phyloP scores from a whole-genome alignment of 2,329 filamentous ascomycete species.

The Colletotrichum sp. region DNA sequence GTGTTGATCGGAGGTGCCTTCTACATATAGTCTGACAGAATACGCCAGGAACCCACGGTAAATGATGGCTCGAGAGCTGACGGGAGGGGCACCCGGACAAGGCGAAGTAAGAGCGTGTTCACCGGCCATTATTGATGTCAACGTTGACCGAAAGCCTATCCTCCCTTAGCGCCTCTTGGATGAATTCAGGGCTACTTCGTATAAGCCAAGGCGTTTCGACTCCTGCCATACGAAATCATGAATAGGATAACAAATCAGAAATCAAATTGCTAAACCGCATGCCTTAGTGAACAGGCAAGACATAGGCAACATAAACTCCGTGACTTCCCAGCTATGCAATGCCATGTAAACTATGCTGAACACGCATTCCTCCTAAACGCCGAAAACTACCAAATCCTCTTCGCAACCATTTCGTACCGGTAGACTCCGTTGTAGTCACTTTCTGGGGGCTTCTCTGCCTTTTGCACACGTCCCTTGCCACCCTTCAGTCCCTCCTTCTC shows the following conservation, averaged over 20 bases:
- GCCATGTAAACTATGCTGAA: neutral
- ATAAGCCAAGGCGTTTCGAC: neutral
- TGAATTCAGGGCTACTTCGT: neutral
- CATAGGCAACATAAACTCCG: neutral
- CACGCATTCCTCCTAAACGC: neutral
- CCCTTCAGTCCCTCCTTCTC: conserved; percentile 73
- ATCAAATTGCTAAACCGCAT: neutral
- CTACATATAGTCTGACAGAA: neutral
- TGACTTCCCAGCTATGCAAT: neutral
- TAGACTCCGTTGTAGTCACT: conserved; percentile 67
- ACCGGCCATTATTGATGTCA: neutral
- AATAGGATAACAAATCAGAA: neutral
- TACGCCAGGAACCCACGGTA: neutral
- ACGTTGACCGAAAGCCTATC: neutral
- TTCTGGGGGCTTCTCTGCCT: conserved; percentile 52
- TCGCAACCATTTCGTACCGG: conserved; percentile 95
- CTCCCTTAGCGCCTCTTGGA: neutral
- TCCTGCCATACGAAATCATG: neutral
- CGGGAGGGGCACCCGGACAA: neutral
- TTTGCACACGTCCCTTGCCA: conserved; percentile 59
- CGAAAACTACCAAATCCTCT: conserved; percentile 83
- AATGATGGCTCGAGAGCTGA: neutral
- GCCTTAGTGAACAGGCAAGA: neutral
- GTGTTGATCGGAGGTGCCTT: neutral
- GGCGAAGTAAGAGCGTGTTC: neutral